Conservation (phyloP, 108 stramenopile species). For the Chaetoceros tenuissimus region DNA sequence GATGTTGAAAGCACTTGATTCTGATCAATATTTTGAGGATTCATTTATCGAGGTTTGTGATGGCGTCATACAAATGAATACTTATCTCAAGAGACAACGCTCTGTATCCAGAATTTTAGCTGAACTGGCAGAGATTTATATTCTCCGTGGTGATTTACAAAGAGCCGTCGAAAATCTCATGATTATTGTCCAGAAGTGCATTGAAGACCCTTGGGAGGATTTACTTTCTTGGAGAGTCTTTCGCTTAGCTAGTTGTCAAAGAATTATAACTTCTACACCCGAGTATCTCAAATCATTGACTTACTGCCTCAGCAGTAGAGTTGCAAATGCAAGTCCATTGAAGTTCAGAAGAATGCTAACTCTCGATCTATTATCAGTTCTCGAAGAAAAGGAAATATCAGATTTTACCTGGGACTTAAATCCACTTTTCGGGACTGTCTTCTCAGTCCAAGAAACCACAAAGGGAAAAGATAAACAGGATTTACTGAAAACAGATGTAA, state of each 20-base stretch:
- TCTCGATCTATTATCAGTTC: slow-evolving; percentile 53
- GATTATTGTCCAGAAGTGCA: slow-evolving; percentile 40
- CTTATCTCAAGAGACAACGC: slow-evolving; percentile 38
- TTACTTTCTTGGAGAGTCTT: slow-evolving; percentile 67
- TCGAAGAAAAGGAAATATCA: slow-evolving; percentile 35
- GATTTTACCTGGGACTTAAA: slow-evolving; percentile 40
- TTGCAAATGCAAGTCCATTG: slow-evolving; percentile 41
- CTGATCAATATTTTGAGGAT: slow-evolving; percentile 28
- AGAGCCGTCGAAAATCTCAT: slow-evolving; percentile 40
- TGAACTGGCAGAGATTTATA: slow-evolving; percentile 56
- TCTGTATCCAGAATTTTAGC: slow-evolving; percentile 47
- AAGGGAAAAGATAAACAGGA: slow-evolving; percentile 19
- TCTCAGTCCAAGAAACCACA: slow-evolving; percentile 28
- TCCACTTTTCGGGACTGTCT: slow-evolving; percentile 48
- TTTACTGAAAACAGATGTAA: slow-evolving; percentile 42
- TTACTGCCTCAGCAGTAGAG: slow-evolving; percentile 52
- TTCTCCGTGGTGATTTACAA: slow-evolving; percentile 40
- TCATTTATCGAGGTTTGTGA: slow-evolving; percentile 45
- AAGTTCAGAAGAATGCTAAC: slow-evolving; percentile 43
- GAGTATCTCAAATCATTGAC: slow-evolving; percentile 70
- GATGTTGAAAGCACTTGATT: slow-evolving; percentile 7
- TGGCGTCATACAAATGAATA: slow-evolving; percentile 36
- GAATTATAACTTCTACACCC: slow-evolving; percentile 37
- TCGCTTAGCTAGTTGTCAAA: slow-evolving; percentile 68
- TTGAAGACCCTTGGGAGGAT: slow-evolving; percentile 65